Evolutionary conservation across 106 monocot genomes (phyloP).

Genomic region (Alisma plantagoaquatica): DNA sequence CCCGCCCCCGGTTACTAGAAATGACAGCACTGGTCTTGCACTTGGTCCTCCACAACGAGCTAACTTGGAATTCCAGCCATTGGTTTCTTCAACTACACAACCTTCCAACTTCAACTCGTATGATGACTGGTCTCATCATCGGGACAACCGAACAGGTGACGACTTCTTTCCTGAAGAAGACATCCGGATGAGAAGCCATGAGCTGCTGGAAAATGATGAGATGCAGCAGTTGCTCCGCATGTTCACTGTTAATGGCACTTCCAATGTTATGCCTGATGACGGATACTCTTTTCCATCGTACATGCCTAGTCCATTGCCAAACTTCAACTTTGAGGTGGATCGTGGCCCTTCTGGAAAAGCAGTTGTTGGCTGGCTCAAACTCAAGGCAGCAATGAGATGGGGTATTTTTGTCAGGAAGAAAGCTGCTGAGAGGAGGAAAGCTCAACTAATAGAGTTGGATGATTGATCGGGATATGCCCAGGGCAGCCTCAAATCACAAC

Average conservation of each 20-base stretch:
- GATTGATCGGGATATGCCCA: too few relatives aligned
- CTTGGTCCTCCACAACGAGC: too few relatives aligned
- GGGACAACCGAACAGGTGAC: conserved; percentile 12
- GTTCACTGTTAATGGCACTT: conserved; percentile 31
- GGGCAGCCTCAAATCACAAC: too few relatives aligned
- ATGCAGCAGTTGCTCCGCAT: conserved; percentile 49
- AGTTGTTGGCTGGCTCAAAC: conserved; percentile 58
- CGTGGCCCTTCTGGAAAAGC: conserved; percentile 32
- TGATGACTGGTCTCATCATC: conserved; percentile 32
- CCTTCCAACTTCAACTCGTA: conserved; percentile 19
- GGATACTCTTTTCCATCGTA: conserved; percentile 38
- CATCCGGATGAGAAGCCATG: conserved; percentile 45
- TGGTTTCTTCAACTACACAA: conserved; percentile 10
- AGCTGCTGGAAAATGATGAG: conserved; percentile 54
- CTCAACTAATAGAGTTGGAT: too few relatives aligned
- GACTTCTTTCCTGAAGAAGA: conserved; percentile 49
- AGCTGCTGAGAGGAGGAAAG: too few relatives aligned
- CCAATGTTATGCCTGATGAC: conserved; percentile 18
- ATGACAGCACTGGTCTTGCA: too few relatives aligned
- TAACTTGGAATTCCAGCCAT: conserved; percentile 19
- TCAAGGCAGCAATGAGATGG: conserved; percentile 69
- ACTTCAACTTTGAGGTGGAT: conserved; percentile 19
- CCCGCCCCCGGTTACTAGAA: too few relatives aligned
- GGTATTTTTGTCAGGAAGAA: conserved; percentile 53
- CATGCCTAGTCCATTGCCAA: conserved; percentile 34